Conservation (phyloP, 1,284 basidiomycete species). For the Kalmanozyma brasiliensis region DNA sequence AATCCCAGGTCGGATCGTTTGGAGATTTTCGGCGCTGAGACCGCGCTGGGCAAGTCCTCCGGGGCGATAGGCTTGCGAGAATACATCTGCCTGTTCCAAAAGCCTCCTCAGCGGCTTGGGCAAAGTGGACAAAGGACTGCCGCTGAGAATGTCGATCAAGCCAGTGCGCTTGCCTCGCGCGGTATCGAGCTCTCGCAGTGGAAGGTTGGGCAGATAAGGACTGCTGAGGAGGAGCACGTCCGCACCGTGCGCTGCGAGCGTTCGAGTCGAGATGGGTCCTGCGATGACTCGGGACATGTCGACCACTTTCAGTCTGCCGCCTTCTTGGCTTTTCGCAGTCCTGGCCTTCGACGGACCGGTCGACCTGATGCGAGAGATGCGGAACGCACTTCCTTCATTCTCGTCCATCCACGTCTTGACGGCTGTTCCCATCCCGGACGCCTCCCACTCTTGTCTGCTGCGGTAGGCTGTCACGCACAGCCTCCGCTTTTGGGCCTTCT, state of each 20-base stretch:
- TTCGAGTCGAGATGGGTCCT: slow-evolving; percentile 14
- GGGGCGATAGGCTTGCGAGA: slow-evolving; percentile 75
- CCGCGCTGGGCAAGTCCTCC: slow-evolving; percentile 13
- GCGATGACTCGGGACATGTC: slow-evolving; percentile 42
- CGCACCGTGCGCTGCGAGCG: slow-evolving; percentile 73
- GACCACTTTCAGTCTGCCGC: slow-evolving; percentile 11
- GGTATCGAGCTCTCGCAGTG: slow-evolving; percentile 74
- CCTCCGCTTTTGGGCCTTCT: slow-evolving; percentile 12
- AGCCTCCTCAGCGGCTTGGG: slow-evolving; percentile 68
- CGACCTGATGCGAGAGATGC: slow-evolving; percentile 14
- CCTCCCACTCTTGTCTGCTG: slow-evolving; percentile 13
- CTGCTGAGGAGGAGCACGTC: slow-evolving; percentile 75
- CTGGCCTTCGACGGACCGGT: not conserved
- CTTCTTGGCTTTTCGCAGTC: not conserved
- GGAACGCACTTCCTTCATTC: slow-evolving; percentile 9
- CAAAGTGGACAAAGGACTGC: slow-evolving; percentile 22
- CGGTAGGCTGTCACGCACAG: slow-evolving; percentile 38
- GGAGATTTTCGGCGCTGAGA: slow-evolving; percentile 24
- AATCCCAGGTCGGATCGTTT: slow-evolving; percentile 71
- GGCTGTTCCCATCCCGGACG: slow-evolving; percentile 21
- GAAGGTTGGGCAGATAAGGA: slow-evolving; percentile 73
- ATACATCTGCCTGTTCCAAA: slow-evolving; percentile 72
- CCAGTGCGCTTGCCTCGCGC: slow-evolving; percentile 76
- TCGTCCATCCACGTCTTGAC: slow-evolving; percentile 19
- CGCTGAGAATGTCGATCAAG: slow-evolving; percentile 73